phyloP scores from a whole-genome alignment of 2,329 filamentous ascomycete species.

The Aspergillus fijiensis region DNA sequence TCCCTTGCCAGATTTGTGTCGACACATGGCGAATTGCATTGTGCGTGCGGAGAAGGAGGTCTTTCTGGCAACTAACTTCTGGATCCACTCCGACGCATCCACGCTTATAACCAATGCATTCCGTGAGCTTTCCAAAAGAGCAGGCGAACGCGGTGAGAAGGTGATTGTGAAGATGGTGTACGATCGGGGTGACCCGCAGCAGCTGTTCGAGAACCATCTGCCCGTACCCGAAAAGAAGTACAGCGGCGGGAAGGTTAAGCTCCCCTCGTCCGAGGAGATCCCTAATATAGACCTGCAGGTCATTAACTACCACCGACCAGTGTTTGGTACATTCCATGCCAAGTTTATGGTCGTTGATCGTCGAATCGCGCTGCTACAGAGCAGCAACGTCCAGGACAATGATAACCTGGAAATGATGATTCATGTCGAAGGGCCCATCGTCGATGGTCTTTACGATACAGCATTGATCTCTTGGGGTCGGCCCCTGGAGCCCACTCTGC shows the following conservation, averaged over 20 bases:
- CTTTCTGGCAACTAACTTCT: slow-evolving; percentile 73
- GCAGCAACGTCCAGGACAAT: slow-evolving; percentile 75
- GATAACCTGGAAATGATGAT: slow-evolving; percentile 81
- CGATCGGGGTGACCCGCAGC: slow-evolving; percentile 66
- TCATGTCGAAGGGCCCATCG: slow-evolving; percentile 72
- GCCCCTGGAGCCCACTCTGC: slow-evolving; percentile 59
- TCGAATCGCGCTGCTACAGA: slow-evolving; percentile 67
- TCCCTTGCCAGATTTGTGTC: slow-evolving; percentile 66
- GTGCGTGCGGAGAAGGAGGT: slow-evolving; percentile 70
- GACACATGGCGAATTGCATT: slow-evolving; percentile 75
- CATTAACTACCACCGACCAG: slow-evolving; percentile 67
- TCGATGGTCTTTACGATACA: slow-evolving; percentile 73
- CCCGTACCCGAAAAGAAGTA: slow-evolving; percentile 60
- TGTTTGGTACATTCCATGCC: slow-evolving; percentile 72
- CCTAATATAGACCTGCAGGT: slow-evolving; percentile 71
- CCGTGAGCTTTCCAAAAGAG: slow-evolving; percentile 65
- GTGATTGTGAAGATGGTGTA: slow-evolving; percentile 74
- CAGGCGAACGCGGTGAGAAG: slow-evolving; percentile 56
- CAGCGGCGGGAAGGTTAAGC: slow-evolving; percentile 55
- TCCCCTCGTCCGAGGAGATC: slow-evolving; percentile 65
- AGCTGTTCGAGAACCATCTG: slow-evolving; percentile 65
- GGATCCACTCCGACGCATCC: slow-evolving; percentile 68
- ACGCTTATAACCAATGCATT: slow-evolving; percentile 67
- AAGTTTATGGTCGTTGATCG: slow-evolving; percentile 79
- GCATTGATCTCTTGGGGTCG: slow-evolving; percentile 72